Evolutionary conservation across 768 basidiomycete species (phyloP).

Genomic region (Leucocoprinus sp.): DNA sequence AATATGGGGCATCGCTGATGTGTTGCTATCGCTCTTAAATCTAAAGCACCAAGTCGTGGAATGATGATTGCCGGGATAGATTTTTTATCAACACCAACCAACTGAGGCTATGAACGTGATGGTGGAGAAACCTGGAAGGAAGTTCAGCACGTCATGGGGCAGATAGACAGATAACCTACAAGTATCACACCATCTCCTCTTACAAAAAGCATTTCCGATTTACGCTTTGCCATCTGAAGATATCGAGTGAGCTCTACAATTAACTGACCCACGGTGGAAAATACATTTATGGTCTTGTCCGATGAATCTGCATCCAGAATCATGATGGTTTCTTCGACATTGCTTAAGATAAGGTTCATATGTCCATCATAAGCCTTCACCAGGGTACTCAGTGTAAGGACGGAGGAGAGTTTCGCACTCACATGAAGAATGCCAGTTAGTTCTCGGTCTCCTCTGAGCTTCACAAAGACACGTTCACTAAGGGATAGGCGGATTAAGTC

Average conservation of each 20-base stretch:
- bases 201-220: constrained; percentile 97
- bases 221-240: constrained; percentile 78
- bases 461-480: constrained; percentile 97
- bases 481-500: constrained; percentile 94
- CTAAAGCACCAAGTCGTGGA: neutral
- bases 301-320: constrained; percentile 79
- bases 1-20: too few relatives aligned
- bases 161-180: constrained; percentile 34
- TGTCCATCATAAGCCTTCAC: constrained; percentile 97
- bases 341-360: constrained; percentile 97
- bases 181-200: constrained; percentile 96
- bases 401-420: constrained; percentile 20
- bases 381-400: constrained; percentile 11
- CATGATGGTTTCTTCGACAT: constrained; percentile 97
- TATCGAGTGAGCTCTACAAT: neutral
- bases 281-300: constrained; percentile 46
- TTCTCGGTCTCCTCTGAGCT: constrained; percentile 90
- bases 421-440: constrained; percentile 91
- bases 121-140: constrained; percentile 66
- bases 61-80: neutral
- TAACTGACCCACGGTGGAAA: constrained; percentile 46
- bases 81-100: neutral
- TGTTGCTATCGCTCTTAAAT: too few relatives aligned
- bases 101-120: constrained; percentile 46
- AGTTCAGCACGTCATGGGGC: constrained; percentile 12